These are phyloP conservation scores for Gracilaria caudata DNA, from an alignment of 23 red algal genomes.

Conservation along the genomic window DNA sequence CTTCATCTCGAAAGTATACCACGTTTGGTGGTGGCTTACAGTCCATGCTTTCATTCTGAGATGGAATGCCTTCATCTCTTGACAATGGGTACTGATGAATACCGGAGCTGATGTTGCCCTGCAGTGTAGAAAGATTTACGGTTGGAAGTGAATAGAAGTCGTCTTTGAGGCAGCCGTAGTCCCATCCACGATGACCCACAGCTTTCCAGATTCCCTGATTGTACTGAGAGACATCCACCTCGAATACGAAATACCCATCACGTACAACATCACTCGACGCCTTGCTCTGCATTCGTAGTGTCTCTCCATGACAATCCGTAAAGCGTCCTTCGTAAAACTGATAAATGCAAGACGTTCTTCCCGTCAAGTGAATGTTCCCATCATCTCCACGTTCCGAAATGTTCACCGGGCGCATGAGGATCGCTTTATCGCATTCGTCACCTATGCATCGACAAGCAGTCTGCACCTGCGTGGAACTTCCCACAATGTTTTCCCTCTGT, in stretches of 20 bases:
- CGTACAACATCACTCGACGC: too few species aligned
- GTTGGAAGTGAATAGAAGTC: slow-evolving; percentile 18
- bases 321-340: slow-evolving; percentile 15
- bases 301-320: slow-evolving; percentile 41
- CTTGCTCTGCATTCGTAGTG: background rate
- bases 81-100: background rate
- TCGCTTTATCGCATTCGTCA: slow-evolving; percentile 23
- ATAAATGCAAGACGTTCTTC: slow-evolving; percentile 31
- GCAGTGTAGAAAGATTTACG: background rate
- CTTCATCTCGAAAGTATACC: slow-evolving; percentile 26
- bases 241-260: background rate
- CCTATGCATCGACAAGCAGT: slow-evolving; percentile 44
- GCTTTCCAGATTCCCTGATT: slow-evolving; percentile 21
- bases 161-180: slow-evolving; percentile 17
- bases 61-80: background rate
- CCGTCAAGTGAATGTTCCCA: background rate
- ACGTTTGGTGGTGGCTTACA: slow-evolving; percentile 23
- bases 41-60: background rate
- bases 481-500: background rate
- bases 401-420: slow-evolving; percentile 45
- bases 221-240: slow-evolving; percentile 2
- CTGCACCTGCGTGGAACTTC: slow-evolving; percentile 27
- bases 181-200: slow-evolving; percentile 28
- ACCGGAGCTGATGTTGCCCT: slow-evolving; percentile 16
- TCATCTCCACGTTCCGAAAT: background rate